Evolutionary conservation across 2,329 filamentous ascomycete species (phyloP).

Genomic region (Sphaerulina populicola): DNA sequence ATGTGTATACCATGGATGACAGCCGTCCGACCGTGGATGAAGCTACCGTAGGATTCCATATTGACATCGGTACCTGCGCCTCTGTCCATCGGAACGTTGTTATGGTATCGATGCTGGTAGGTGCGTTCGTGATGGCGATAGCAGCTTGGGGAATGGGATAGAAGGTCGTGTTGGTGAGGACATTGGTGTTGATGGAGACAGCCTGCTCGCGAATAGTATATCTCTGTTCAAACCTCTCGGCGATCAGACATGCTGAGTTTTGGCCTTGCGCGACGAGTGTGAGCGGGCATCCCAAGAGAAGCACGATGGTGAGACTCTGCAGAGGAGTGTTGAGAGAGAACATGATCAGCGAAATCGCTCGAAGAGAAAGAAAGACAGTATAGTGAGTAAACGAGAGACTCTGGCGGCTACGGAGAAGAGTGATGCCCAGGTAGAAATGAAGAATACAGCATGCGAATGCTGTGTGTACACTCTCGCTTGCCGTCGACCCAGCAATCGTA

Average conservation of each 20-base stretch:
- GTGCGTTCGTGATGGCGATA: constrained; percentile 28
- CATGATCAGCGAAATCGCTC: constrained; percentile 6
- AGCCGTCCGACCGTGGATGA: not conserved
- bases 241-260: constrained; percentile 13
- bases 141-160: constrained; percentile 21
- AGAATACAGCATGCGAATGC: not conserved
- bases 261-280: not conserved
- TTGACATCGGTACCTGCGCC: constrained; percentile 6
- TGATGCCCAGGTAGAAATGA: not conserved
- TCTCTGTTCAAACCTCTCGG: constrained; percentile 6
- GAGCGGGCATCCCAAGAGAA: constrained; percentile 9
- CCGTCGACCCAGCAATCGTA: not conserved
- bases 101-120: constrained; percentile 25
- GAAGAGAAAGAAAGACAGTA: constrained; percentile 10
- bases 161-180: constrained; percentile 27
- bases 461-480: constrained; percentile 3
- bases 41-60: not conserved
- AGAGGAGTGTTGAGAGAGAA: constrained; percentile 7
- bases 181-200: constrained; percentile 25
- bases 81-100: constrained; percentile 27
- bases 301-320: constrained; percentile 9
- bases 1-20: not conserved
- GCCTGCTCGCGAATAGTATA: constrained; percentile 25
- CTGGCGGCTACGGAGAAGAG: not conserved
- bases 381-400: constrained; percentile 5